Evolutionary conservation across 768 basidiomycete genomes (phyloP).

Genomic region (Trametes sanguinea): DNA sequence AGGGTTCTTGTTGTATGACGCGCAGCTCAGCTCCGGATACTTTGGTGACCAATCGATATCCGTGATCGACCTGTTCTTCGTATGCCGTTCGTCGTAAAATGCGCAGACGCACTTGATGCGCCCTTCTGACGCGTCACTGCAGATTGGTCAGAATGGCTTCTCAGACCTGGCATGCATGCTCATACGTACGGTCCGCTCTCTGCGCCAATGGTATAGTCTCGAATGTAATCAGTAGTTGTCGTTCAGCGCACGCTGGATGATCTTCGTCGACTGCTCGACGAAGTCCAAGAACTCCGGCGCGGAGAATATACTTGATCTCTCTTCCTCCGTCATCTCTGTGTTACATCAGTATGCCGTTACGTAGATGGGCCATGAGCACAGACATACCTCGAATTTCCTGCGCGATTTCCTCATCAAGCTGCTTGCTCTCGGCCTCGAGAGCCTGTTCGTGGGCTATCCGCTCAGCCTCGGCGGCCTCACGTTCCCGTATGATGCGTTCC

Average conservation of each 20-base stretch:
- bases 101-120: slow-evolving; percentile 92
- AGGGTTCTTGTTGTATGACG: slow-evolving; percentile 97
- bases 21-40: slow-evolving; percentile 95
- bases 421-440: slow-evolving; percentile 79
- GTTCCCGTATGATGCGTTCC: slow-evolving; percentile 65
- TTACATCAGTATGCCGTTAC: neutral
- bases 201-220: slow-evolving; percentile 91
- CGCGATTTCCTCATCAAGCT: slow-evolving; percentile 84
- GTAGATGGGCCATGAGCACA: too few relatives aligned
- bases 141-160: slow-evolving; percentile 4
- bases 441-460: slow-evolving; percentile 71
- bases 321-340: slow-evolving; percentile 84
- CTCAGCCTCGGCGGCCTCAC: slow-evolving; percentile 67
- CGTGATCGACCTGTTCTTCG: slow-evolving; percentile 92
- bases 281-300: slow-evolving; percentile 93
- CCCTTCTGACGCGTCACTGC: slow-evolving; percentile 87
- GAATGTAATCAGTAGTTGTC: slow-evolving; percentile 96
- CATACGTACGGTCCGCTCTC: slow-evolving; percentile 76
- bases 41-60: slow-evolving; percentile 98
- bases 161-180: neutral
- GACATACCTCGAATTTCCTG: slow-evolving; percentile 78
- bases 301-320: slow-evolving; percentile 76
- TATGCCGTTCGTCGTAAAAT: slow-evolving; percentile 89
- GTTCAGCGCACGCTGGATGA: slow-evolving; percentile 91
- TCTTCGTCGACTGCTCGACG: slow-evolving; percentile 92